Conservation (phyloP, 805 yeast genomes). For the Wickerhamiella cacticola region DNA sequence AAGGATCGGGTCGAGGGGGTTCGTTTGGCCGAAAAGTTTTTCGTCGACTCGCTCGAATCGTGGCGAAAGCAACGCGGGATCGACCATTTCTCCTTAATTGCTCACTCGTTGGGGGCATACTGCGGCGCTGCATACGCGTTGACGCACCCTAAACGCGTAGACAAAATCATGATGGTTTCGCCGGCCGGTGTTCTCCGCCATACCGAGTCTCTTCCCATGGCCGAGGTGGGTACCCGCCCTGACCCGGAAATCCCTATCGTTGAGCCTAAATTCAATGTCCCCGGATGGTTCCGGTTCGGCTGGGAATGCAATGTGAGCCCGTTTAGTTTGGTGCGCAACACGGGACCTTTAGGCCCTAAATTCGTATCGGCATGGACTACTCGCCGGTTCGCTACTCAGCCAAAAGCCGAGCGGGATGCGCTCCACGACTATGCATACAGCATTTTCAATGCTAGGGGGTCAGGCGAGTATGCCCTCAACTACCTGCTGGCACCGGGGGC, state of each 20-base stretch:
- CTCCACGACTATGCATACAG: constrained; percentile 73
- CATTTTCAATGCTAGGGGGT: constrained; percentile 75
- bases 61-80: constrained; percentile 49
- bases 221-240: constrained; percentile 16
- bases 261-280: constrained; percentile 27
- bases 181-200: constrained; percentile 71
- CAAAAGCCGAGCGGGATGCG: constrained; percentile 34
- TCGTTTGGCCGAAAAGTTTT: constrained; percentile 46
- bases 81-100: constrained; percentile 46
- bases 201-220: constrained; percentile 29
- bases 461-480: constrained; percentile 86
- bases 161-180: constrained; percentile 63
- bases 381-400: constrained; percentile 58
- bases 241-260: constrained; percentile 15
- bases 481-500: constrained; percentile 86
- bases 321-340: constrained; percentile 58
- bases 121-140: constrained; percentile 56
- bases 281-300: constrained; percentile 62
- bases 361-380: constrained; percentile 83
- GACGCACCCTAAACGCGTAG: constrained; percentile 47
- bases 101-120: constrained; percentile 93
- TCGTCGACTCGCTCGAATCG: constrained; percentile 47
- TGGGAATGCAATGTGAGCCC: constrained; percentile 90
- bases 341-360: constrained; percentile 76
- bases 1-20: constrained; percentile 30